phyloP scores from a whole-genome alignment of 805 yeast species.

The Pichia insulana region DNA sequence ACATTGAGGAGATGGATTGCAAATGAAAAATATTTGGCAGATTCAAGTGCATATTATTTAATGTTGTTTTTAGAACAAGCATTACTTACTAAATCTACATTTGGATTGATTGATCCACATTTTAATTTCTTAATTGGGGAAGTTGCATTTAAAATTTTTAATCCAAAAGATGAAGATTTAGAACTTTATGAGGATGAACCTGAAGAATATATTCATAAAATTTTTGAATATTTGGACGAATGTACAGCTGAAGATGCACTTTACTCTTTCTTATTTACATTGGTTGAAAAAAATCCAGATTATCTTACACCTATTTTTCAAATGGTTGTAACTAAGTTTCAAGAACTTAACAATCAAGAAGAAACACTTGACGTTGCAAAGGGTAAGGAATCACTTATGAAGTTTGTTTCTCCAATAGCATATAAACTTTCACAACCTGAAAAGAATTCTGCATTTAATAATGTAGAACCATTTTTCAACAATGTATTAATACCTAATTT shows the following conservation, averaged over 20 bases:
- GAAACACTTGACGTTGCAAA: slow-evolving; percentile 47
- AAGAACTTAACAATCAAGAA: slow-evolving; percentile 23
- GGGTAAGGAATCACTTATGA: slow-evolving; percentile 68
- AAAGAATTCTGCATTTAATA: slow-evolving; percentile 47
- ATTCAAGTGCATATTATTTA: slow-evolving; percentile 54
- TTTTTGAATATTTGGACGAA: slow-evolving; percentile 50
- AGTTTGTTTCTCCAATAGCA: slow-evolving; percentile 69
- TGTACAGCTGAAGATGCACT: slow-evolving; percentile 76
- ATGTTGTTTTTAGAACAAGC: slow-evolving; percentile 56
- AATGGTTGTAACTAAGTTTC: slow-evolving; percentile 48
- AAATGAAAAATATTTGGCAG: slow-evolving; percentile 59
- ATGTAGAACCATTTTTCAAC: slow-evolving; percentile 62
- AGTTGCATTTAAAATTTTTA: slow-evolving; percentile 69
- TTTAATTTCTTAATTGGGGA: slow-evolving; percentile 55
- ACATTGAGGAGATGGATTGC: slow-evolving; percentile 71
- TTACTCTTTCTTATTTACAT: slow-evolving; percentile 55
- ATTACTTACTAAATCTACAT: slow-evolving; percentile 49
- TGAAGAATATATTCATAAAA: slow-evolving; percentile 77
- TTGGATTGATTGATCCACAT: slow-evolving; percentile 66
- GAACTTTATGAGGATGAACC: slow-evolving; percentile 86
- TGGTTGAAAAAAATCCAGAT: slow-evolving; percentile 58
- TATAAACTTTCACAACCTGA: slow-evolving; percentile 42
- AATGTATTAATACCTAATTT: slow-evolving; percentile 67
- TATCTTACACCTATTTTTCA: slow-evolving; percentile 53
- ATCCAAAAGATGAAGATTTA: slow-evolving; percentile 62